Percentiles rank a stretch among this genome's conserved stretches.
Conservation (phyloP, 2,329 filamentous ascomycete genomes). For the Didymellaceae sp. region DNA sequence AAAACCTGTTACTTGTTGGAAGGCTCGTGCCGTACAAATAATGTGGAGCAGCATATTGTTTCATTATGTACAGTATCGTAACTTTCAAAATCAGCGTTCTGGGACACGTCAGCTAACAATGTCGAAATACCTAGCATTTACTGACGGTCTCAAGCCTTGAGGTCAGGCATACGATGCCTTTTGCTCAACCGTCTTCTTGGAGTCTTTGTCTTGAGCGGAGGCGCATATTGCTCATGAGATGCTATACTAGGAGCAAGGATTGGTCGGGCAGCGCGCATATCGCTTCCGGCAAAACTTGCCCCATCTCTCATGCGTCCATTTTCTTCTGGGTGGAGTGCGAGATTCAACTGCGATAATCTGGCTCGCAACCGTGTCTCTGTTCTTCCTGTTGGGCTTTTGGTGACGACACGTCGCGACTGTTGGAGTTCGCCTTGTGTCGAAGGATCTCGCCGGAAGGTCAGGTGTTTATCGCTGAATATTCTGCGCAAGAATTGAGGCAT, state of each 20-base stretch:
- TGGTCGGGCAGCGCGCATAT: slow-evolving; percentile 20
- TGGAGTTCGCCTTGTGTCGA: slow-evolving; percentile 23
- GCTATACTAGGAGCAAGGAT: slow-evolving; percentile 25
- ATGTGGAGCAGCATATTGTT: too few relatives aligned
- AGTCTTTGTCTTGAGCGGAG: slow-evolving; percentile 11
- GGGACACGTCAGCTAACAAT: background rate
- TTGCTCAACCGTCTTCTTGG: slow-evolving; percentile 28
- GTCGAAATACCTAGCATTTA: background rate
- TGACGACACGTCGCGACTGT: slow-evolving; percentile 31
- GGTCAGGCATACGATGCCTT: slow-evolving; percentile 25
- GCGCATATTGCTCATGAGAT: slow-evolving; percentile 14
- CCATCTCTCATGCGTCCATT: slow-evolving; percentile 19
- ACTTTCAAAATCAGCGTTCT: background rate
- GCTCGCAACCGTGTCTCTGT: slow-evolving; percentile 20
- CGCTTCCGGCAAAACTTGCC: slow-evolving; percentile 30
- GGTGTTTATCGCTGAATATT: slow-evolving; percentile 29
- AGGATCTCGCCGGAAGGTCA: slow-evolving; percentile 24
- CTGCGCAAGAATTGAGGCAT: slow-evolving; percentile 33
- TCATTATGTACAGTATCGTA: background rate
- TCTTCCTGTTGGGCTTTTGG: slow-evolving; percentile 16
- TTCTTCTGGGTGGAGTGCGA: slow-evolving; percentile 17
- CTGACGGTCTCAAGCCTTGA: slow-evolving; percentile 9
- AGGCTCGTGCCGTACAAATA: too few relatives aligned
- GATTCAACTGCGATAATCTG: slow-evolving; percentile 19
- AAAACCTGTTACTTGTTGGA: too few relatives aligned